phyloP scores from a whole-genome alignment of 2,329 filamentous ascomycete genomes.

The Penicillium sp. region DNA sequence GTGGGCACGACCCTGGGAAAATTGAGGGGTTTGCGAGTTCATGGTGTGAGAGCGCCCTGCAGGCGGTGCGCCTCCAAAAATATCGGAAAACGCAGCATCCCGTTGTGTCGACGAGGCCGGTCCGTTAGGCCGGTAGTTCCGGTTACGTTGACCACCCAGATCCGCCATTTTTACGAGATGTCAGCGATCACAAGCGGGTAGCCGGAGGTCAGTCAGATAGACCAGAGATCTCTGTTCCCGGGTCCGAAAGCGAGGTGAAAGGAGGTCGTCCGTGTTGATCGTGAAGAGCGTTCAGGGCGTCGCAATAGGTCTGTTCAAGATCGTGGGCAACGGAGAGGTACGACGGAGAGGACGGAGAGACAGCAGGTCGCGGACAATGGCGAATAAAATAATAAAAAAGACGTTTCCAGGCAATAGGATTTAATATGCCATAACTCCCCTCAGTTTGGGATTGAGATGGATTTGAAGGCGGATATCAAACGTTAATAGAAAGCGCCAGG shows the following conservation, averaged over 20 bases:
- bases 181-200: conserved; percentile 3
- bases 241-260: conserved; percentile 11
- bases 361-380: conserved; percentile 15
- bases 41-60: conserved; percentile 93
- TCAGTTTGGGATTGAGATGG: conserved; percentile 19
- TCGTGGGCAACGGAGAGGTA: conserved; percentile 31
- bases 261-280: conserved; percentile 30
- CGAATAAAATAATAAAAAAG: conserved; percentile 12
- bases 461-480: conserved; percentile 22
- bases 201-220: conserved; percentile 5
- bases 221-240: conserved; percentile 5
- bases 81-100: conserved; percentile 94
- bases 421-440: conserved; percentile 35
- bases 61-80: conserved; percentile 85
- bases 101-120: conserved; percentile 65
- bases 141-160: conserved; percentile 63
- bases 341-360: conserved; percentile 17
- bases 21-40: conserved; percentile 72
- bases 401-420: conserved; percentile 19
- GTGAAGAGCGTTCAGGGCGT: conserved; percentile 38
- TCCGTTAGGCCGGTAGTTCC: conserved; percentile 60
- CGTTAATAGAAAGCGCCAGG: conserved; percentile 36
- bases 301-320: conserved; percentile 34
- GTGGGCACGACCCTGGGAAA: conserved; percentile 70
- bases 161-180: conserved; percentile 57